Base-by-base conservation (phyloP, 768 basidiomycete species). In the Amanita thiersii region DNA sequence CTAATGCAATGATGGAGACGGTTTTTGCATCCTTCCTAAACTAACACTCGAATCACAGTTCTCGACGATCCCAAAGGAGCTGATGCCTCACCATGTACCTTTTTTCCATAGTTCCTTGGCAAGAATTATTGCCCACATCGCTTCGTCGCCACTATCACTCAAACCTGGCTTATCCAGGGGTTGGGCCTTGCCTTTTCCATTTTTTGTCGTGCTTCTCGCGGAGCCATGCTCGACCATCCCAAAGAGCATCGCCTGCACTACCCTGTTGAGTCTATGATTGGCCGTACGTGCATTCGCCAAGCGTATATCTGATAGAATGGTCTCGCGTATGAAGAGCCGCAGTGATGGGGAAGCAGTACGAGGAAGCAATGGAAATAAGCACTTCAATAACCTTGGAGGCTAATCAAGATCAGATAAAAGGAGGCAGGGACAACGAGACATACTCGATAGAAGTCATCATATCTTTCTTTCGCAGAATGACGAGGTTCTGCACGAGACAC, bases 61-160 rank as follows among this genome's bases (percentile, higher is more conserved):
- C 4, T 31, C 12, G 15, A 9, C 1, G 14, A 9, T 9, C 29
- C 29, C 29, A 30, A 30, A 9, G 29, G 29, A 11, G n/a, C n/a
- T n/a, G n/a, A 19, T 12, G 20, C 59, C 68, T 14, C 43, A 82
- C 91, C 96, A 99, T 19, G 92, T 75, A 29, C 81, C 77, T 63
- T 93, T 97, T 56, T 76, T 75, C 96, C 94, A 98, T 10, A 98
- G 68, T 52, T 98, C 92, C 59, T 87, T 86, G 12, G 90, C 87
- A 40, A 98, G 63, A 31, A 93, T 82, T 37, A 99, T 81, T 3
- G 96, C 94, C 93, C 94, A 98, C 81, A 96, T 86, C 2, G 93
- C 92, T 52, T 97, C 96, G 23, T 90, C 86, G 1, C 80, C 78
- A 37, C 66, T 70, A 41, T 63, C 59, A 20, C 61, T 58, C n/a